A percentile compares a stretch with the other conserved stretches of the same genome.
phyloP scores from a whole-genome alignment of 2,329 filamentous ascomycete genomes.

The Aspergillus bombycis region DNA sequence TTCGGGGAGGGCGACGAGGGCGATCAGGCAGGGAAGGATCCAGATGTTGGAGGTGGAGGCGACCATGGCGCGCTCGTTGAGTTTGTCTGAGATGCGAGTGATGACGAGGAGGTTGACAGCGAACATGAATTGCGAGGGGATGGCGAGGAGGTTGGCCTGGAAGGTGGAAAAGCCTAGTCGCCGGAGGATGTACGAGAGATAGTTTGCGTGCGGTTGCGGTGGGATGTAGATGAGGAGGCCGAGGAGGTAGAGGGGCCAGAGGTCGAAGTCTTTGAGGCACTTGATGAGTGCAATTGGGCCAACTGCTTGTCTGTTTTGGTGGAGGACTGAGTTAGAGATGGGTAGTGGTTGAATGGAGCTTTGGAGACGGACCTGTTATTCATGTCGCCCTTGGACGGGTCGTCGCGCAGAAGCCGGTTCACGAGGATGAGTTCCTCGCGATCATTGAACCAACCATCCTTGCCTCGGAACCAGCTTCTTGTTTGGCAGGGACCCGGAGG shows the following conservation, averaged over 20 bases:
- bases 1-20: constrained; percentile 49
- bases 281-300: background rate
- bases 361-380: background rate
- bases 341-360: background rate
- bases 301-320: background rate
- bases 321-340: background rate
- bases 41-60: constrained; percentile 59
- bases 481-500: constrained; percentile 7
- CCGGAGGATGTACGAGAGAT: constrained; percentile 63
- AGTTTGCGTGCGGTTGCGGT: constrained; percentile 50
- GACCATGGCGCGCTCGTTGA: constrained; percentile 52
- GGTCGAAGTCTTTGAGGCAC: constrained; percentile 60
- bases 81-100: constrained; percentile 50
- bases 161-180: constrained; percentile 64
- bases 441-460: constrained; percentile 6
- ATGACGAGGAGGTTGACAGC: constrained; percentile 48
- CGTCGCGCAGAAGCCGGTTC: constrained; percentile 2
- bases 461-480: constrained; percentile 6
- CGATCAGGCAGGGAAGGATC: constrained; percentile 62
- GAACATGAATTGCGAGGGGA: constrained; percentile 47
- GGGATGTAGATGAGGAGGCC: constrained; percentile 61
- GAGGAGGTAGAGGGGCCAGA: constrained; percentile 61
- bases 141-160: constrained; percentile 64
- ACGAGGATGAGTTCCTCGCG: constrained; percentile 4
- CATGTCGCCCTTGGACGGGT: constrained; percentile 3